Conservation (phyloP, 2,329 filamentous ascomycete species). For the Diaporthe helianthi region DNA sequence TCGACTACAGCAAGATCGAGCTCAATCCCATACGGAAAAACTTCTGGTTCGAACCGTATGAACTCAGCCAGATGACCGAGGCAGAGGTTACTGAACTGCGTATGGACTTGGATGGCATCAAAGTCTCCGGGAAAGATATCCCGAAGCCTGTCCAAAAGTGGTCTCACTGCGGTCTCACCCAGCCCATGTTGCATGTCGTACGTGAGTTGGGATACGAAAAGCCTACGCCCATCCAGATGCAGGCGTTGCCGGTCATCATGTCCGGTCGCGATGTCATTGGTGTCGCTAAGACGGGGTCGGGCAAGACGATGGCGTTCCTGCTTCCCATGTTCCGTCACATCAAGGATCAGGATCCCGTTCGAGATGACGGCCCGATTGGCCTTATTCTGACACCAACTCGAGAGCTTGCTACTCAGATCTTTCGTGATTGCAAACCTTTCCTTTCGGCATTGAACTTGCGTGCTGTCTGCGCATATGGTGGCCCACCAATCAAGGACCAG, state of each 20-base stretch:
- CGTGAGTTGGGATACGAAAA: slow-evolving; percentile 82
- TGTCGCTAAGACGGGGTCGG: slow-evolving; percentile 96
- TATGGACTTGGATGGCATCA: slow-evolving; percentile 92
- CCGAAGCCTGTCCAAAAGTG: slow-evolving; percentile 96
- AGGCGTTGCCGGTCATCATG: slow-evolving; percentile 94
- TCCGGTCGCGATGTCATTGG: slow-evolving; percentile 94
- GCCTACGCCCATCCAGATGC: slow-evolving; percentile 93
- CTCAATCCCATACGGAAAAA: slow-evolving; percentile 89
- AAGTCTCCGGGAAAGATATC: slow-evolving; percentile 85
- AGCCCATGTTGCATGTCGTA: slow-evolving; percentile 87
- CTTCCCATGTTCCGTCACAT: slow-evolving; percentile 98
- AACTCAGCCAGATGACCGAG: slow-evolving; percentile 82
- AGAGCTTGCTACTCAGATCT: slow-evolving; percentile 92
- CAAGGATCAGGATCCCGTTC: slow-evolving; percentile 86
- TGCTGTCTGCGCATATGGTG: slow-evolving; percentile 92
- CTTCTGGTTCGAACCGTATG: slow-evolving; percentile 91
- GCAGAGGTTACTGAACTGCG: slow-evolving; percentile 83
- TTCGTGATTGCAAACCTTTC: slow-evolving; percentile 93
- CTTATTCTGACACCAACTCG: slow-evolving; percentile 94
- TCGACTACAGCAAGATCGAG: slow-evolving; percentile 87
- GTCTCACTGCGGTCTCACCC: slow-evolving; percentile 91
- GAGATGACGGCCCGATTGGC: slow-evolving; percentile 85
- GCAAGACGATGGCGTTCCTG: slow-evolving; percentile 95
- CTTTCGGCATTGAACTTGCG: slow-evolving; percentile 84
- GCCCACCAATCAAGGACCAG: slow-evolving; percentile 95